A percentile compares a stretch with the other conserved stretches of the same genome.
Evolutionary conservation across 371 early-diverging fungal genomes (phyloP).

Genomic region (Mucor sp.): DNA sequence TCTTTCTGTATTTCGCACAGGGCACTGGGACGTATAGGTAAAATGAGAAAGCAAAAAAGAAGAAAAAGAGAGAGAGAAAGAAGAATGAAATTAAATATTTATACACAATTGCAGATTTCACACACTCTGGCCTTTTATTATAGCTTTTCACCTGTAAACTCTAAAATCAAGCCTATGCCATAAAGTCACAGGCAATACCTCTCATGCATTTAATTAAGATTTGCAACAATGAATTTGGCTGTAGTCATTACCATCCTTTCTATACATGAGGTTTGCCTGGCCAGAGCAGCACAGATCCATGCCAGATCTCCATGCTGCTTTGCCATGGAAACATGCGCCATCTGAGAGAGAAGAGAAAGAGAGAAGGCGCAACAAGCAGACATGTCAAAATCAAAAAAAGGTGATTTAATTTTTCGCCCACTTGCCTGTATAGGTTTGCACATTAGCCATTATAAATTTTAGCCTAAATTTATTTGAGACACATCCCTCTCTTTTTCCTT

Average conservation of each 20-base stretch:
- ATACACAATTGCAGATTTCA: not conserved
- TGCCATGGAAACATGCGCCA: not conserved
- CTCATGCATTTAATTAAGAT: not conserved
- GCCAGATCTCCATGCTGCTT: not conserved
- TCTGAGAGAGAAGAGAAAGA: no score
- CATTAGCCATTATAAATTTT: not conserved
- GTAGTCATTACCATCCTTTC: not conserved
- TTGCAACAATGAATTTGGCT: not conserved
- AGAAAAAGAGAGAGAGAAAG: conserved; percentile 3
- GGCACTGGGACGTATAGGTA: not conserved
- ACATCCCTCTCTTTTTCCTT: not conserved
- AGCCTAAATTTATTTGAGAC: not conserved
- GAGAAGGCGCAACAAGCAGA: no score
- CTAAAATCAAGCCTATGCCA: not conserved
- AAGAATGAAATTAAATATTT: conserved; percentile 2
- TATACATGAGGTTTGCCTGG: no score
- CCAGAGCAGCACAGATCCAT: no score
- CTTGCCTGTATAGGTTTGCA: not conserved
- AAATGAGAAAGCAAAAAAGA: conserved; percentile 1
- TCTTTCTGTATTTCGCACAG: not conserved
- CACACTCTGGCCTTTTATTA: not conserved
- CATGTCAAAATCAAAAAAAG: not conserved
- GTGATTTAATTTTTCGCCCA: not conserved
- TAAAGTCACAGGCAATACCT: not conserved
- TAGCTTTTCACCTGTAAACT: not conserved